These are phyloP conservation scores for Trametes coccinea DNA, from an alignment of 768 basidiomycete species.

Conservation along the genomic window DNA sequence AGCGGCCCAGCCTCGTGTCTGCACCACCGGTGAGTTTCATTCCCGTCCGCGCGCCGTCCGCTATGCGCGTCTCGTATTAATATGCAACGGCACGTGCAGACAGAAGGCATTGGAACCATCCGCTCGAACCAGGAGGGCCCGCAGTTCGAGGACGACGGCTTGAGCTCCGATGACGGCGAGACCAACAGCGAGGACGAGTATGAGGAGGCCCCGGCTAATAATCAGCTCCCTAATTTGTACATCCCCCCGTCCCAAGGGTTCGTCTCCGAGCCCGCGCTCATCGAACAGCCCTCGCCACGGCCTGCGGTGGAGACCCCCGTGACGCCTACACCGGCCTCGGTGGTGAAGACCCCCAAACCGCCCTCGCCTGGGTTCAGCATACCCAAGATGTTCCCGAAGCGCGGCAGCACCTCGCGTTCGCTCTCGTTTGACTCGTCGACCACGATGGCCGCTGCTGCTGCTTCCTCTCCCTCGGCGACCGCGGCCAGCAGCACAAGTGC, in stretches of 20 bases:
- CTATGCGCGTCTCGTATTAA: not conserved
- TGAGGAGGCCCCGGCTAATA: constrained; percentile 33
- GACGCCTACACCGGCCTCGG: constrained; percentile 28
- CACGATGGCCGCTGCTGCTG: not conserved
- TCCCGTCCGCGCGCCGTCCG: not conserved
- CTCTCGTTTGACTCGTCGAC: constrained; percentile 32
- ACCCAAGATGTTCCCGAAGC: constrained; percentile 38
- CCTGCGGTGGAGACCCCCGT: constrained; percentile 24
- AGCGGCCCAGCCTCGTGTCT: constrained; percentile 67
- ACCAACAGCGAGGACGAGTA: constrained; percentile 37
- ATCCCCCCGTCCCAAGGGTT: constrained; percentile 12
- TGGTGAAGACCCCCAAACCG: constrained; percentile 28
- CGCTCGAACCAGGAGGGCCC: constrained; percentile 59
- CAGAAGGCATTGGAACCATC: constrained; percentile 83
- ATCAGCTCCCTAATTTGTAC: constrained; percentile 28
- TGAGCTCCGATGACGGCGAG: constrained; percentile 56
- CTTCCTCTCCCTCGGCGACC: constrained; percentile 17
- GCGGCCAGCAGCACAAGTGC: constrained; percentile 18
- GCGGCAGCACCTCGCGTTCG: constrained; percentile 33
- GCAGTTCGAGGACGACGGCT: constrained; percentile 73
- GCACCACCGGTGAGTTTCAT: constrained; percentile 65
- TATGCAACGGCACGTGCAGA: constrained; percentile 45
- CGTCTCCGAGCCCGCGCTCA: not conserved
- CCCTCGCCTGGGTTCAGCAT: constrained; percentile 31
- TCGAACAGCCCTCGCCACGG: constrained; percentile 22